Conservation (phyloP, 768 basidiomycete species). For the Pleurotus cornucopiae region DNA sequence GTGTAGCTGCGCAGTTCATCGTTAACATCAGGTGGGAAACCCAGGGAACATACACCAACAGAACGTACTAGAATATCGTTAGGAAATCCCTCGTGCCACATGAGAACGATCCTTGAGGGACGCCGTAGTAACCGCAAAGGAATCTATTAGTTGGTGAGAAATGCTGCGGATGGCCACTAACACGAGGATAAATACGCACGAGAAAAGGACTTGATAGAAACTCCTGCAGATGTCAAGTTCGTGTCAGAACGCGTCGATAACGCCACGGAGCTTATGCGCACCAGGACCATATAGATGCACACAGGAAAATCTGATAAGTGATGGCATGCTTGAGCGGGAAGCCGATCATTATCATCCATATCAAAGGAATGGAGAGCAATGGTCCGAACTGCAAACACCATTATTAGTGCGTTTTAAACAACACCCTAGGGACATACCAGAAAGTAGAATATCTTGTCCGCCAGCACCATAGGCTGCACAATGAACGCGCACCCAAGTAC, state of each 20-base stretch:
- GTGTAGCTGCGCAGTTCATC: slow-evolving; percentile 17
- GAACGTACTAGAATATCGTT: slow-evolving; percentile 39
- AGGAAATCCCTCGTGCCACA: slow-evolving; percentile 46
- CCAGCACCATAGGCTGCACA: slow-evolving; percentile 2
- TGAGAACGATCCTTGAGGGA: slow-evolving; percentile 8
- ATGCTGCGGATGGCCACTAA: background rate
- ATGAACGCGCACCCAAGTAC: slow-evolving; percentile 8
- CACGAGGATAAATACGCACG: slow-evolving; percentile 4
- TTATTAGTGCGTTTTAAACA: background rate
- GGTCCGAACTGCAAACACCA: background rate
- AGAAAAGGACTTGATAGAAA: slow-evolving; percentile 7
- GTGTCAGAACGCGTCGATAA: background rate
- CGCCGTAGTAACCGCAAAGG: slow-evolving; percentile 13
- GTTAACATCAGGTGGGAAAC: slow-evolving; percentile 11
- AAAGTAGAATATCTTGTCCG: slow-evolving; percentile 8
- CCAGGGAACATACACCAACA: background rate
- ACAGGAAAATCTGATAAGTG: slow-evolving; percentile 8
- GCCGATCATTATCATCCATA: slow-evolving; percentile 1
- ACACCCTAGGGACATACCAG: background rate
- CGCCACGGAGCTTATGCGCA: background rate
- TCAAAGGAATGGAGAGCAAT: background rate
- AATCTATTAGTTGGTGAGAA: slow-evolving; percentile 3
- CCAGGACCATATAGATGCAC: slow-evolving; percentile 8
- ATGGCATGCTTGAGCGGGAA: slow-evolving; percentile 3
- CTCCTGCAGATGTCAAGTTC: slow-evolving; percentile 1